These are phyloP conservation scores for Avena atlantica DNA, from an alignment of 176 grass and related monocot species.

Conservation along the genomic window DNA sequence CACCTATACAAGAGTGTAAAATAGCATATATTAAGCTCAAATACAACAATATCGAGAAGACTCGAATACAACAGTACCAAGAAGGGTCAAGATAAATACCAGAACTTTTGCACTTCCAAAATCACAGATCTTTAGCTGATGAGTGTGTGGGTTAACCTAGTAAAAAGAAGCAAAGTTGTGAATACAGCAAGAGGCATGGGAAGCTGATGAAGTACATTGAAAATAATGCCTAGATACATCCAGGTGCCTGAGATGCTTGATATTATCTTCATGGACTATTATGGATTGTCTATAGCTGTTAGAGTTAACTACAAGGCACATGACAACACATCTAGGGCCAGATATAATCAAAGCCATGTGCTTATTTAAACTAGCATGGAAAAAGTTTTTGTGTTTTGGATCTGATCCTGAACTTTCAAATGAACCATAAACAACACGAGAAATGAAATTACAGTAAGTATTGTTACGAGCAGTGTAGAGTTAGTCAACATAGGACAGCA, in stretches of 20 bases:
- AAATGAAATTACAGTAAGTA: neutral
- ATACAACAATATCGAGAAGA: slow-evolving; percentile 25
- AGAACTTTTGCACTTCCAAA: slow-evolving; percentile 86
- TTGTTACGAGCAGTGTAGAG: neutral
- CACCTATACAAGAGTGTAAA: slow-evolving; percentile 48
- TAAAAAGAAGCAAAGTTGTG: slow-evolving; percentile 15
- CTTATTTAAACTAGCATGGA: neutral
- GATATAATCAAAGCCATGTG: neutral
- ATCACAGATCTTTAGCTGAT: slow-evolving; percentile 75
- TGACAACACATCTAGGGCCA: neutral
- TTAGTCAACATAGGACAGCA: neutral
- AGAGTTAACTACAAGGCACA: neutral
- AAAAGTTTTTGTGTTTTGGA: slow-evolving; percentile 18
- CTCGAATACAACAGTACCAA: neutral
- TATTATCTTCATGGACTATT: neutral
- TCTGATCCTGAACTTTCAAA: slow-evolving; percentile 10
- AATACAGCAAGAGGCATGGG: neutral
- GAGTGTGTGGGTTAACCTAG: slow-evolving; percentile 83
- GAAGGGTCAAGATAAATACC: slow-evolving; percentile 52
- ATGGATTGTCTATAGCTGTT: neutral
- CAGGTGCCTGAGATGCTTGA: neutral
- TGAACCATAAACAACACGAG: neutral
- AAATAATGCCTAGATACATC: neutral
- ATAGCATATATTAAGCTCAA: neutral
- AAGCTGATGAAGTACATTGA: neutral